A percentile compares a stretch with the other conserved stretches of the same genome.
Evolutionary conservation across 1,284 basidiomycete genomes (phyloP).

Genomic region (Cronartium quercuum): DNA sequence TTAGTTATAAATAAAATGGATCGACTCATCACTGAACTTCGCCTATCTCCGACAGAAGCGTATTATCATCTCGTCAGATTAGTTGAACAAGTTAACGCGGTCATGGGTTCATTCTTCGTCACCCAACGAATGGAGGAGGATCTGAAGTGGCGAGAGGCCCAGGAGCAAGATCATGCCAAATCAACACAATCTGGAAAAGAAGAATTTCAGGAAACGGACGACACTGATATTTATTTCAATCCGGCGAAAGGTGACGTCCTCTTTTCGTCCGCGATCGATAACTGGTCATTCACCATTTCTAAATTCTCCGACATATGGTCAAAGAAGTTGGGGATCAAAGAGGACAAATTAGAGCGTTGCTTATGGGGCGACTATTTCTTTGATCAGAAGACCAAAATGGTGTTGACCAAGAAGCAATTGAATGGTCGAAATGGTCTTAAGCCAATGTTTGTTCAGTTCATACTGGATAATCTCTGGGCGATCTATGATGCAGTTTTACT

Average conservation of each 20-base stretch:
- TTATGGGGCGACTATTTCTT: conserved; percentile 98
- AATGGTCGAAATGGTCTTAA: conserved; percentile 63
- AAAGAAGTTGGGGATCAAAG: conserved; percentile 83
- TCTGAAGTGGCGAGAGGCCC: conserved; percentile 82
- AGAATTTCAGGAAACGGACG: conserved; percentile 81
- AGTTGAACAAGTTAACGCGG: conserved; percentile 96
- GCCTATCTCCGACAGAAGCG: conserved; percentile 82
- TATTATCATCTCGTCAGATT: conserved; percentile 88
- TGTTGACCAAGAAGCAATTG: conserved; percentile 81
- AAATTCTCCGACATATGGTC: conserved; percentile 92
- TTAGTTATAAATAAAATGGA: conserved; percentile 98
- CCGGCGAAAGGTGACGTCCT: conserved; percentile 94
- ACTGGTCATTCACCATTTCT: conserved; percentile 93
- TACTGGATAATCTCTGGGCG: conserved; percentile 94
- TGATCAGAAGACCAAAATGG: conserved; percentile 90
- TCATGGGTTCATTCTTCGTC: conserved; percentile 94
- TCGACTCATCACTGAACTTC: conserved; percentile 87
- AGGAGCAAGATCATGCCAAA: conserved; percentile 64
- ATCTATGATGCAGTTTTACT: conserved; percentile 82
- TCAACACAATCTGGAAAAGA: conserved; percentile 53
- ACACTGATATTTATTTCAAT: conserved; percentile 95
- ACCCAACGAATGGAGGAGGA: conserved; percentile 97
- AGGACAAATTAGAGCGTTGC: conserved; percentile 74
- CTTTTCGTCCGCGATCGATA: conserved; percentile 92
- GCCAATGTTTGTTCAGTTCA: conserved; percentile 96